Base-by-base conservation (phyloP, 257 asterid genomes). In the Echites panduratus region DNA sequence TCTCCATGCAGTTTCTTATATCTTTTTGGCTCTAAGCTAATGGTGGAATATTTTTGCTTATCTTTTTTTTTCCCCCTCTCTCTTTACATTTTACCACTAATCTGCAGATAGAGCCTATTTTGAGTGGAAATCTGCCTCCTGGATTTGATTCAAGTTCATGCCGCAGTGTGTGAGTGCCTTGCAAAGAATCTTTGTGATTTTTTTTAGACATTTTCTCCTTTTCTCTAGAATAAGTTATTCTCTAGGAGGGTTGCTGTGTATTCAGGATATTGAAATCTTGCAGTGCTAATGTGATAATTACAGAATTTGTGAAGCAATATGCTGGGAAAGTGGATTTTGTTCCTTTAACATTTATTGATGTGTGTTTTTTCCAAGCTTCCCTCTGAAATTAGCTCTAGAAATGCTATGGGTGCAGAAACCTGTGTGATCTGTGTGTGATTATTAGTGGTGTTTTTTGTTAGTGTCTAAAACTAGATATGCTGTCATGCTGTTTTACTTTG, bases 121-220 rank as follows among this genome's bases (percentile, higher is more conserved):
- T 85, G 84, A 91, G 96, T 80, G 97, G 96, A 76, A 91, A 91
- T 81, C 83, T 89, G 82, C 96, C 96, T 35, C 91, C 96, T 74
- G 95, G 97, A 38, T 92, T 92, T 56, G 96, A 92, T 85, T 80
- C 96, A 72, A 88, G 83, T 82, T 80, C 93, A 79, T 89, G 97
- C 87, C 93, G 96, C 87, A 88, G 96, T 72, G 98, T 92, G 98
- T 89, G 86, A 88, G 96, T 89, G 68, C 72, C 79, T 76, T 68
- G n/a, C 53, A 35, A 64, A 68, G 71, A 16, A 66, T 73, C 44
- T 50, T 16, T 62, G 11, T 45, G 47, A 24, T 71, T 75, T 22
- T 24, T 47, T 72, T 70, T 54, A 53, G 71, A 17, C 20, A 16
- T 61, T 65, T 50, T 50, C 44, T 26, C 56, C 16, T 3, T 24